Evolutionary conservation across 495 filamentous ascomycete genomes (phyloP), one percentile per base, ranked within the genome.

Genomic region (Talaromyces proteolyticus): DNA sequence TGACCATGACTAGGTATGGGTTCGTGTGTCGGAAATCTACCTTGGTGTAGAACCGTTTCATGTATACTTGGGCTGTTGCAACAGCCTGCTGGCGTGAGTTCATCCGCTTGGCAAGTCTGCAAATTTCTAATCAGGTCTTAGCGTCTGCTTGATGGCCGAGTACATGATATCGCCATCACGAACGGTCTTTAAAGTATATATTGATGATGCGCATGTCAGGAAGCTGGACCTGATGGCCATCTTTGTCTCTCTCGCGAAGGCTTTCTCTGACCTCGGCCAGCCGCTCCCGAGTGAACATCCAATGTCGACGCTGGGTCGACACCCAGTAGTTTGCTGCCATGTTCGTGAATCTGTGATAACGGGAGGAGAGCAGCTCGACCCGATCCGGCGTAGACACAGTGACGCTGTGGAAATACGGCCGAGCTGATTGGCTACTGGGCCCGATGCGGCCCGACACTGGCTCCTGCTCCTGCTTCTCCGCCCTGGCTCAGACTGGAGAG

Each of bases 251-350:
- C 47, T 87, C 80, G 59, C 87, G 86, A 14, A 95, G 78, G 52
- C 76, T 72, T 51, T 83, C 76, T 48, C 93, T 82, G 59, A 86
- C 77, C 37, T 85, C 78, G 10, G 81, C 79, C 42, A 98, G 74
- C 55, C 86, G 81, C 56, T 86, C 81, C 56, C 86, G 82, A 37
- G 91, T 81, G 70, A 93, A 96, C 51, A 89, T 84, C 94, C 94
- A 98, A 68, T 88, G 78, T 55, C 79, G 81, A 47, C 86, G 80
- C 68, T 98, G 93, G 14, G 90, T 91, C 44, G 92, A 96, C 49
- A 86, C 87, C 93, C 94, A 98, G 68, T 88, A 98, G 67, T 93
- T 96, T 58, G 92, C 88, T 47, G 93, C 91, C 93, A 98, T 98
- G 39, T 40, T n/a, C n/a, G n/a, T n/a, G n/a, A n/a, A n/a, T n/a